phyloP scores from a whole-genome alignment of 768 basidiomycete genomes.

The Mycena metata region DNA sequence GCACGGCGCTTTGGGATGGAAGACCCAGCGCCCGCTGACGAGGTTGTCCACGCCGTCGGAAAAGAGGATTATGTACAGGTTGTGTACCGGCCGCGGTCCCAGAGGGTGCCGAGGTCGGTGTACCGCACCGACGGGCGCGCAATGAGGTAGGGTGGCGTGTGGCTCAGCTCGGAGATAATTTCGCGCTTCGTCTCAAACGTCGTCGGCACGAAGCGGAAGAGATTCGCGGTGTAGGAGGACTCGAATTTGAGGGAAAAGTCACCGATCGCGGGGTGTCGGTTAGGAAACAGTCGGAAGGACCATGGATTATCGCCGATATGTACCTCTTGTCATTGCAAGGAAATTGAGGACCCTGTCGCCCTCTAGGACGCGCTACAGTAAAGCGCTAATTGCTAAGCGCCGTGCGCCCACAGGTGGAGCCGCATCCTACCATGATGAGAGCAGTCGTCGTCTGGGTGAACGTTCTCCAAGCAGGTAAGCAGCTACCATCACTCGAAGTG shows the following conservation, averaged over 20 bases:
- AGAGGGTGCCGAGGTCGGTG: not conserved
- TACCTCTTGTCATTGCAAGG: constrained; percentile 8
- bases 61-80: no score
- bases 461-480: no score
- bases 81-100: not conserved
- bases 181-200: not conserved
- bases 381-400: no score
- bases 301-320: no score
- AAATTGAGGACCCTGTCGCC: not conserved
- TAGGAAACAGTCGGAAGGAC: no score
- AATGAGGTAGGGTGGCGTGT: not conserved
- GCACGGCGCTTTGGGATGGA: not conserved
- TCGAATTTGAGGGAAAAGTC: constrained; percentile 16
- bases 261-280: not conserved
- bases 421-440: no score
- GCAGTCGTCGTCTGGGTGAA: no score
- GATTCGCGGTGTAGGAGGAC: not conserved
- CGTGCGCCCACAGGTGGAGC: no score
- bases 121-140: constrained; percentile 1
- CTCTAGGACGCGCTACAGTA: not conserved
- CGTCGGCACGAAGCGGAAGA: constrained; percentile 7
- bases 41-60: constrained; percentile 4
- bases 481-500: no score
- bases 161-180: constrained; percentile 6
- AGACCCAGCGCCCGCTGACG: not conserved